Evolutionary conservation across 306 rosid genomes (phyloP), one percentile per base, ranked within the genome.

Genomic region (Prunus salicina): DNA sequence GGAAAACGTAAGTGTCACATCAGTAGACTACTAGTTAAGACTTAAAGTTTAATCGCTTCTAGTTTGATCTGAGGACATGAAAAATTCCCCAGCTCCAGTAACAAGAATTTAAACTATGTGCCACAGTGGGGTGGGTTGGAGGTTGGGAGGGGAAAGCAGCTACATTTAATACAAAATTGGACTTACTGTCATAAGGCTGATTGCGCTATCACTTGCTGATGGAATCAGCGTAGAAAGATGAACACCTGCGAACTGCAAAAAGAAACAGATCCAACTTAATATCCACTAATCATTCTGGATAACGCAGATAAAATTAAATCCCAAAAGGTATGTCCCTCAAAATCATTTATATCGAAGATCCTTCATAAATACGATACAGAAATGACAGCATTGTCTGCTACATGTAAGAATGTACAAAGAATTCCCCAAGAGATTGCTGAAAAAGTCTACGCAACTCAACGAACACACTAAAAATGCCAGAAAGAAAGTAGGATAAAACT

Each of bases 151-250:
- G 24, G 6, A 38, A 18, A 64, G 25, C 27, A 41, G 52, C 57
- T 9, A 18, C 19, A 19, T 6, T 55, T 4, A 61, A 30, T 18
- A 46, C 11, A 24, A 50, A n/a, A 15, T 19, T 30, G 49, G 38
- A 88, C 96, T 85, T 75, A 95, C 98, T 19, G 86, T 78, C 24
- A 95, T 90, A 75, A 95, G 97, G 87, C 81, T 83, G 76, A 92
- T 76, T 30, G 99, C 99, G 65, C 91, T 87, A 32, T 72, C 78
- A 66, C 97, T 89, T 10, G 90, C 97, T 27, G 97, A 84, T 51
- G 96, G 96, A 74, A 95, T 82, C 80, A 88, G 45, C 18, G 70
- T 78, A 78, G 97, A 87, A 72, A 95, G 99, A 80, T 89, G 82
- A 47, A 89, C 89, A 50, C 97, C 97, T n/a, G 90, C 76, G 67